Evolutionary conservation across 2,329 filamentous ascomycete genomes (phyloP).

Genomic region (Paracoccidioides lutzii): DNA sequence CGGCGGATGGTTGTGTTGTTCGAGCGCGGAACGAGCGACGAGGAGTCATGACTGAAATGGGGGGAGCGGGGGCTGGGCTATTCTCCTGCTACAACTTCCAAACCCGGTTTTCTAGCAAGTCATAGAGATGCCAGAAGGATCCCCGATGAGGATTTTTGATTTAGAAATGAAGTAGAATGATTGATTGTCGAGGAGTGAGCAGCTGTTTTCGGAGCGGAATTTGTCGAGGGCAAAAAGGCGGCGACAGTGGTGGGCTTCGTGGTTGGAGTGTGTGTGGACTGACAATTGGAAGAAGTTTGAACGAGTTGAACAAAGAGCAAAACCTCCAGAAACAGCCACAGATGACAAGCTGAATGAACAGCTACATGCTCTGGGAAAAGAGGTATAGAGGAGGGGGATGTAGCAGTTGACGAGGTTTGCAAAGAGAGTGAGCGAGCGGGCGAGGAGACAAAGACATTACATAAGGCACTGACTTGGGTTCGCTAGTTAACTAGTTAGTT

Average conservation of each 20-base stretch:
- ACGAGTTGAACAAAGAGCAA: constrained; percentile 19
- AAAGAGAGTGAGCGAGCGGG: constrained; percentile 16
- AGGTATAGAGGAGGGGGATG: constrained; percentile 13
- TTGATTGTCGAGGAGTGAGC: constrained; percentile 7
- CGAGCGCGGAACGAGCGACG: constrained; percentile 88
- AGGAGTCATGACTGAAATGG: constrained; percentile 44
- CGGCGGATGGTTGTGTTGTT: constrained; percentile 52
- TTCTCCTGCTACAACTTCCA: background rate
- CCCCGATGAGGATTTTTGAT: constrained; percentile 2
- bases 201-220: constrained; percentile 9
- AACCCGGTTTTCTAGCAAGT: constrained; percentile 3
- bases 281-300: background rate
- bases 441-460: constrained; percentile 1
- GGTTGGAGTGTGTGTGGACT: constrained; percentile 11
- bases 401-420: constrained; percentile 19
- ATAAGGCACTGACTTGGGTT: no score
- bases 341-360: constrained; percentile 15
- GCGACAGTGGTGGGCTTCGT: constrained; percentile 7
- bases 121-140: constrained; percentile 7
- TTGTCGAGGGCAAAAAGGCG: constrained; percentile 4
- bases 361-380: constrained; percentile 12
- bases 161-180: constrained; percentile 1
- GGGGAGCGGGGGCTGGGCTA: background rate
- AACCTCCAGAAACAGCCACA: constrained; percentile 22
- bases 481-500: no score